These are phyloP conservation scores for Penicillium italicum DNA, from an alignment of 2,329 filamentous ascomycete genomes.

Conservation along the genomic window DNA sequence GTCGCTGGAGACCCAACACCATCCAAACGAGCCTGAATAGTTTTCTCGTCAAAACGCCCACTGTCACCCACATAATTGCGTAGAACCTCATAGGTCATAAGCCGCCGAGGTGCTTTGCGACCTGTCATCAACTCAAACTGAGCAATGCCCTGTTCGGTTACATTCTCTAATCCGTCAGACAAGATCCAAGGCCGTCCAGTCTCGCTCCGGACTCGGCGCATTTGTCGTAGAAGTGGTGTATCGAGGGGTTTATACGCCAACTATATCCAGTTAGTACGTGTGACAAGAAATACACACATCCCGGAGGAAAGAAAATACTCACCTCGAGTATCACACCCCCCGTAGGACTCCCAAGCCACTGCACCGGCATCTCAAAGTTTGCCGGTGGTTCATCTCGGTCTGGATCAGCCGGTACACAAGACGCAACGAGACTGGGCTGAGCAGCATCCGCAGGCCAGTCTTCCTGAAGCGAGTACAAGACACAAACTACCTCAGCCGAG, in stretches of 20 bases:
- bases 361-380: conserved; percentile 64
- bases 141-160: conserved; percentile 75
- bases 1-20: conserved; percentile 21
- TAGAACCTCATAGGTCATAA: conserved; percentile 66
- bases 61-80: conserved; percentile 36
- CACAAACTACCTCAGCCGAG: conserved; percentile 40
- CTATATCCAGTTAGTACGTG: conserved; percentile 27
- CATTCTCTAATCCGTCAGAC: conserved; percentile 69
- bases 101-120: conserved; percentile 62
- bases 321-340: conserved; percentile 74
- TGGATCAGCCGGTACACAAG: conserved; percentile 69
- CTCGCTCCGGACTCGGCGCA: conserved; percentile 57
- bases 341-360: conserved; percentile 69
- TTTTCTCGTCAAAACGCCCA: conserved; percentile 38
- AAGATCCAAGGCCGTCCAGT: conserved; percentile 61
- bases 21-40: conserved; percentile 36
- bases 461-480: conserved; percentile 57
- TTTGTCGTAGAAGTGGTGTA: conserved; percentile 67
- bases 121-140: conserved; percentile 81
- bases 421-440: conserved; percentile 69
- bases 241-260: conserved; percentile 67
- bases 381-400: conserved; percentile 62
- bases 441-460: conserved; percentile 63
- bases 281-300: neutral
- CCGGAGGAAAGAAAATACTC: neutral